Evolutionary conservation across 2,329 filamentous ascomycete genomes (phyloP), one percentile per base, ranked within the genome.

Genomic region (Fragosphaeria purpurea): DNA sequence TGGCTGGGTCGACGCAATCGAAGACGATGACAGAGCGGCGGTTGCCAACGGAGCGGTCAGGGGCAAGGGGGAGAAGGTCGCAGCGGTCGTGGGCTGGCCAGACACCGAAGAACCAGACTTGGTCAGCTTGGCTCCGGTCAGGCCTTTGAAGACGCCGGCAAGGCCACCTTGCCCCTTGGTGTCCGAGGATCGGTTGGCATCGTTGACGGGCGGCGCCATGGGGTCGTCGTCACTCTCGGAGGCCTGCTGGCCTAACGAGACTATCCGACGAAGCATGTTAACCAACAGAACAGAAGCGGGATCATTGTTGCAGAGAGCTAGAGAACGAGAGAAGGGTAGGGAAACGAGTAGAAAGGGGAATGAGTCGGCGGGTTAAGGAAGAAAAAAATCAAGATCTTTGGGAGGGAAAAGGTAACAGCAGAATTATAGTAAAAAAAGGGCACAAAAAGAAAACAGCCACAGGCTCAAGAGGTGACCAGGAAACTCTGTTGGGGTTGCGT

Each of bases 141-240:
- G 67, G 58, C 76, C 79, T 60, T 80, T 81, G 62, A 84, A 79
- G 54, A 84, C 79, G 58, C 77, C 76, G 59, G 77, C 79, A 59
- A 84, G 70, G 58, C 77, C 78, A 55, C 79, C 71, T 41, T 71
- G 64, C 60, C 67, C 72, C 66, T 71, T 76, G 51, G 75, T 68
- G 62, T 83, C 79, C 59, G 74, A 72, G 55, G 73, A 72, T 53
- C 72, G 70, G 57, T 68, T 62, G 60, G 73, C 74, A 70, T 82
- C 78, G 70, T 76, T 76, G 58, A 74, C 68, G 60, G 73, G 72
- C 54, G 77, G 76, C 67, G 79, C 74, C 80, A 83, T 83, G 70
- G 72, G 71, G 65, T 70, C 69, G 65, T 71, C 69, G 65, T 70
- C 63, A 56, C 65, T 63, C 59, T 69, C 65, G 57, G 61, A 62